phyloP scores from a whole-genome alignment of 331 rosid species.

The Acacia concinna region DNA sequence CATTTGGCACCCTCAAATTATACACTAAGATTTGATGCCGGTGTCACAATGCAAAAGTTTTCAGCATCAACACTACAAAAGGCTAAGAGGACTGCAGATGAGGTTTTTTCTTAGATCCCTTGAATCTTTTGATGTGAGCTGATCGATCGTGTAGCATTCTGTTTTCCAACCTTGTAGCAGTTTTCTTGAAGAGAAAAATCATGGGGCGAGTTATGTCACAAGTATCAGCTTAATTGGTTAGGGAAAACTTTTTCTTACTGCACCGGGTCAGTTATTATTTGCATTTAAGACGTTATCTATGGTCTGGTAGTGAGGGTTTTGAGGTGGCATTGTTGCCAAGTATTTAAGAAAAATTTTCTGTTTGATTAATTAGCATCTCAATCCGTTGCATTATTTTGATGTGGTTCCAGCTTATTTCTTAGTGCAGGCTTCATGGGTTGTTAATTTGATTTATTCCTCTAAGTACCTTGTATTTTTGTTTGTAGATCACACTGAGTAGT shows the following conservation, averaged over 20 bases:
- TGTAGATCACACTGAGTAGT: background rate
- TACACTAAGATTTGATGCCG: conserved; percentile 95
- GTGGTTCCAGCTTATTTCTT: background rate
- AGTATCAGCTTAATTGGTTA: background rate
- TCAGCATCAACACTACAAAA: conserved; percentile 93
- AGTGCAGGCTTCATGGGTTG: background rate
- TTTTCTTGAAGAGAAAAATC: conserved; percentile 6
- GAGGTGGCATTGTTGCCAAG: background rate
- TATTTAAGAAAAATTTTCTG: background rate
- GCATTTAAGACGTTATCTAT: background rate
- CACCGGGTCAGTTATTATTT: background rate
- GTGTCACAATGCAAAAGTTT: conserved; percentile 97
- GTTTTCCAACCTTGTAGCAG: conserved; percentile 13
- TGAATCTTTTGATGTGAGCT: conserved; percentile 17
- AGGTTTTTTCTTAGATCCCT: conserved; percentile 50
- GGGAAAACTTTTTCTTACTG: background rate
- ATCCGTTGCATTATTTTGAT: background rate
- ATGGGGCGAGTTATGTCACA: background rate
- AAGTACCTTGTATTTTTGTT: background rate
- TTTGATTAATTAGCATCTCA: background rate
- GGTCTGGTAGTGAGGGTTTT: background rate
- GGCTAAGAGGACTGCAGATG: conserved; percentile 93
- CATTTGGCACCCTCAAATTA: conserved; percentile 98
- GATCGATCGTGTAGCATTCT: conserved; percentile 5
- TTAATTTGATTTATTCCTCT: conserved; percentile 1